Conservation (phyloP, 148 eudicot species). For the Chenopodium berlandieri region DNA sequence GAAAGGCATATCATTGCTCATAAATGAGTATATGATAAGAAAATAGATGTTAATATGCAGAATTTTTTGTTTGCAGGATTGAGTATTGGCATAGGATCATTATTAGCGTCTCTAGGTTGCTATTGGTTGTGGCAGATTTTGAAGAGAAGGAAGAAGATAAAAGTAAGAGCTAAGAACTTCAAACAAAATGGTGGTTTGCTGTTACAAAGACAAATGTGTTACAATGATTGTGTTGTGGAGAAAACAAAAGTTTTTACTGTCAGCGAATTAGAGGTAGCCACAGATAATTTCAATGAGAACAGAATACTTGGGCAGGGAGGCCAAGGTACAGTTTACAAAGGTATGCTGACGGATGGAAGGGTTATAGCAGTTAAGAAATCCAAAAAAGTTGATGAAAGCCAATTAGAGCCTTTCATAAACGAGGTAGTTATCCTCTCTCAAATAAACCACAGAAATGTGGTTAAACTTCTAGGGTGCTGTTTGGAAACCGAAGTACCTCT, state of each 20-base stretch:
- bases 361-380: conserved; percentile 30
- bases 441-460: conserved; percentile 30
- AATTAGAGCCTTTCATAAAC: conserved; percentile 16
- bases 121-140: background rate
- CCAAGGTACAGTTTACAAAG: conserved; percentile 2
- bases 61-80: background rate
- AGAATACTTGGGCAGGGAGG: conserved; percentile 30
- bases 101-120: background rate
- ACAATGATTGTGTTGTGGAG: conserved; percentile 14
- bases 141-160: conserved; percentile 9
- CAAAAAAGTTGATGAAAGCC: conserved; percentile 20
- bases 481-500: conserved; percentile 25
- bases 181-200: conserved; percentile 26
- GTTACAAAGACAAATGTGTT: conserved; percentile 18
- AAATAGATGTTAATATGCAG: background rate
- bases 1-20: too few relatives aligned
- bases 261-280: conserved; percentile 20
- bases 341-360: conserved; percentile 27
- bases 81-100: conserved; percentile 12
- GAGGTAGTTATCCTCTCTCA: conserved; percentile 31
- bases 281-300: conserved; percentile 19
- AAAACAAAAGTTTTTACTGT: conserved; percentile 21
- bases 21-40: too few relatives aligned
- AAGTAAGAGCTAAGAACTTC: conserved; percentile 23
- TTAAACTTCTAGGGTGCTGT: conserved; percentile 28